phyloP scores from a whole-genome alignment of 2,329 filamentous ascomycete genomes.

The Rachicladosporium sp. region DNA sequence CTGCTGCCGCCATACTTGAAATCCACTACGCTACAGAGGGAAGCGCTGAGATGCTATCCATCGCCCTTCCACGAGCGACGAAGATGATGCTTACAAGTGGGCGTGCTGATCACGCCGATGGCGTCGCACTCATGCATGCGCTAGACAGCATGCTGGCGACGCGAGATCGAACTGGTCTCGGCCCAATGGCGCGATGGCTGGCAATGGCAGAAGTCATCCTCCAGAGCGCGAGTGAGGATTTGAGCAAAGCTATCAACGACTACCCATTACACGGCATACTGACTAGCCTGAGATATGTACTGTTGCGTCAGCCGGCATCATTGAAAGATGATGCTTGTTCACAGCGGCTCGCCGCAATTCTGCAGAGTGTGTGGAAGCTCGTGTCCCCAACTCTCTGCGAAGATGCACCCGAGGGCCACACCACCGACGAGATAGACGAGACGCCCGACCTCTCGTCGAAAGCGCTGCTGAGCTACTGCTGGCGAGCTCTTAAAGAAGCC shows the following conservation, averaged over 20 bases:
- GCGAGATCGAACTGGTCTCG: too few species aligned
- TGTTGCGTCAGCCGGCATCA: constrained; percentile 1
- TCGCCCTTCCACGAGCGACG: constrained; percentile 28
- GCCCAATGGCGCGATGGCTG: constrained; percentile 11
- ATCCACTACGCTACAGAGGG: not conserved
- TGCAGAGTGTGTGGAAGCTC: constrained; percentile 59
- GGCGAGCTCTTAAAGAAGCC: constrained; percentile 87
- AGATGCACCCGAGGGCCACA: constrained; percentile 84
- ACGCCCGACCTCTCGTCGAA: constrained; percentile 68
- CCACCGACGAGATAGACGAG: constrained; percentile 62
- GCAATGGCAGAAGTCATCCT: constrained; percentile 54
- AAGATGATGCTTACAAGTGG: constrained; percentile 56
- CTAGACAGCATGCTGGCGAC: constrained; percentile 44
- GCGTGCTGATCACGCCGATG: constrained; percentile 84
- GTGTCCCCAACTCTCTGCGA: constrained; percentile 75
- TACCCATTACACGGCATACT: constrained; percentile 33
- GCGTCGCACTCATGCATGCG: constrained; percentile 65
- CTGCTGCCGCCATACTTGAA: constrained; percentile 28
- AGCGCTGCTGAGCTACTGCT: constrained; percentile 85
- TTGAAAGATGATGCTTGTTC: too few species aligned
- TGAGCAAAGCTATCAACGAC: constrained; percentile 46
- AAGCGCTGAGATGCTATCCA: not conserved
- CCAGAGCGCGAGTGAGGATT: constrained; percentile 47
- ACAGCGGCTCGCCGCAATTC: not conserved
- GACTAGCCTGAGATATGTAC: constrained; percentile 20